Evolutionary conservation across 257 asterid species (phyloP), one percentile per base, ranked within the genome.

Genomic region (Solanum infundibuliforme): DNA sequence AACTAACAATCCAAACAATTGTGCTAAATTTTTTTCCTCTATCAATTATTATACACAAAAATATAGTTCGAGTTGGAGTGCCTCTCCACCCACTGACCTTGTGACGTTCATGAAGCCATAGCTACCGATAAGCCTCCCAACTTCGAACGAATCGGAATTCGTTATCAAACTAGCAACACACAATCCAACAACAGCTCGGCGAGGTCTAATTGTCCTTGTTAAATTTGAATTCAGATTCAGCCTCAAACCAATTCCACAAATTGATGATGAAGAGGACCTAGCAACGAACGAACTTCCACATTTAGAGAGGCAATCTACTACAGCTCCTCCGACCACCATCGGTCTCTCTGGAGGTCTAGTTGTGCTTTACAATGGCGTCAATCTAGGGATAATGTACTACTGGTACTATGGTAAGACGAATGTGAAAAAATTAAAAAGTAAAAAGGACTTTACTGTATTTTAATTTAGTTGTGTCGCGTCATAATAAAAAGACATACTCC

Each of bases 91-190:
- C 32, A 29, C 31, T 25, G 62, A 96, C 98, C 99, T 96, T 31
- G 98, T 94, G 18, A 96, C 77, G 86, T 95, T 96, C 91, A 96
- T 93, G 93, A 96, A 95, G 60, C 99, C 98, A n/a, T 96, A 96
- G 90, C 96, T 95, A 60, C 98, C 98, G 73, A 95, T 92, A 12
- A 96, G 94, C 92, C 87, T 94, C 52, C 98, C 98, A 39, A 96
- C 99, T 91, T 95, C 92, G 89, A 96, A 96, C 12, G 95, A 93
- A 88, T 94, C 95, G 21, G 98, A 91, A 84, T 83, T 89, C 12
- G 92, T 92, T 18, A 96, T 93, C 87, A 96, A 91, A 87, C 93
- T 88, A 58, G 96, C 94, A 87, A 87, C 92, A 88, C 93, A 92
- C 62, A 86, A 73, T 72, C 85, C 52, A 72, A 82, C 16, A 27